Conservation (phyloP, 441 rosid genomes). For the Erodium texanum region DNA sequence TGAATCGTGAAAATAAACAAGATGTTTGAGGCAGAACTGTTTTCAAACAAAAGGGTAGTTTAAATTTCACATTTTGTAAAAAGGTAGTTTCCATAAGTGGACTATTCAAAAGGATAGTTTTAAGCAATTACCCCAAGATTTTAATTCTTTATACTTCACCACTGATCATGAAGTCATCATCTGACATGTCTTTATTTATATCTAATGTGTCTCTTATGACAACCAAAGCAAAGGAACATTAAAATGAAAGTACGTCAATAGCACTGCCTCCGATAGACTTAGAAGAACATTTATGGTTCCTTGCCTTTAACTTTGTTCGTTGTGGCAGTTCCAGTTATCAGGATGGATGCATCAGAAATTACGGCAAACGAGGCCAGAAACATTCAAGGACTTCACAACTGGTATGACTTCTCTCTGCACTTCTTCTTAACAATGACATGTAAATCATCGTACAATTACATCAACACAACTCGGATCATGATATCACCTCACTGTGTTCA, state of each 20-base stretch:
- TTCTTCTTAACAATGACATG: conserved; percentile 13
- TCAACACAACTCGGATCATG: neutral
- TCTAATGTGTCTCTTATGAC: conserved; percentile 23
- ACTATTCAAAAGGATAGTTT: no score
- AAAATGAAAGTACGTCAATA: conserved; percentile 59
- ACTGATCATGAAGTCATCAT: conserved; percentile 26
- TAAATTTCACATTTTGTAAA: no score
- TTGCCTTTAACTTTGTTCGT: conserved; percentile 26
- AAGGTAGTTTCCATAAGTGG: no score
- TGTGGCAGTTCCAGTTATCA: conserved; percentile 53
- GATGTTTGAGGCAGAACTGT: no score
- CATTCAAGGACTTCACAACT: conserved; percentile 43
- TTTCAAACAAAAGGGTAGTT: no score
- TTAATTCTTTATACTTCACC: conserved; percentile 19
- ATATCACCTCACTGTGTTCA: neutral
- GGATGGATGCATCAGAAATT: conserved; percentile 69
- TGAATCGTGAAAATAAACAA: no score
- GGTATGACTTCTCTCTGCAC: conserved; percentile 42
- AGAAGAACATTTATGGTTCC: conserved; percentile 14
- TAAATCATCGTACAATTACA: conserved; percentile 10
- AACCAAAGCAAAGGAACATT: conserved; percentile 25
- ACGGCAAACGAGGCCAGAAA: conserved; percentile 39
- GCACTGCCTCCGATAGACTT: conserved; percentile 17
- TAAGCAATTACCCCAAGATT: no score
- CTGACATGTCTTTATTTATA: conserved; percentile 21